These are phyloP conservation scores for Eucalyptus sideroxylon DNA, from an alignment of 345 rosid species.

Conservation along the genomic window DNA sequence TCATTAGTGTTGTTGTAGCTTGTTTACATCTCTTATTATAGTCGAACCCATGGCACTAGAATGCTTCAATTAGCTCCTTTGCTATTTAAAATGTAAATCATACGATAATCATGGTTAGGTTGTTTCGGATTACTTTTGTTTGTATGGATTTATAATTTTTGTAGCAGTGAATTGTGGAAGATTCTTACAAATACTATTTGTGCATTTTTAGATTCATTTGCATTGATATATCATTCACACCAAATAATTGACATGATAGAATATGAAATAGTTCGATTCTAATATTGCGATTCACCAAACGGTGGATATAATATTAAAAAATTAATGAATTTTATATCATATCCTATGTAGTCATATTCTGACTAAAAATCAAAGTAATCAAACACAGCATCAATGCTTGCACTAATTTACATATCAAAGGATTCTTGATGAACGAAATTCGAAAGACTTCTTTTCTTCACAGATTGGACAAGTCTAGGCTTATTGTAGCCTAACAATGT, in stretches of 20 bases:
- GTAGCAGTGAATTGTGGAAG: neutral
- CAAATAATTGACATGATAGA: too few relatives aligned
- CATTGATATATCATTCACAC: neutral
- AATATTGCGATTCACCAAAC: rapidly evolving
- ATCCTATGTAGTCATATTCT: rapidly evolving
- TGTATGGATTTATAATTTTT: neutral
- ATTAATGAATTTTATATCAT: too few relatives aligned
- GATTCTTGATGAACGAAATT: neutral
- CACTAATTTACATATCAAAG: rapidly evolving
- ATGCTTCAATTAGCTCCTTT: neutral
- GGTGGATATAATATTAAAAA: too few relatives aligned
- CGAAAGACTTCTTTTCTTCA: neutral
- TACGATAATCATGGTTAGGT: neutral
- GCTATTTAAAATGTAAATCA: neutral
- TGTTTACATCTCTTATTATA: neutral
- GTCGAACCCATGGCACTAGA: neutral
- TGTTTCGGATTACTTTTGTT: rapidly evolving
- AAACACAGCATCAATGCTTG: neutral
- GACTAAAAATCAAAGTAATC: too few relatives aligned
- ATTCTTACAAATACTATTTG: neutral
- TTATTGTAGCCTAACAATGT: neutral
- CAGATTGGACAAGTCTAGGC: neutral
- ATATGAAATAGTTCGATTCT: too few relatives aligned
- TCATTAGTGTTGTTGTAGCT: neutral
- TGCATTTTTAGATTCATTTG: neutral